A percentile compares a stretch with the other conserved stretches of the same genome.
Evolutionary conservation across 192 early-diverging fungal genomes (phyloP).

Genomic region (Gryganskiella cystojenkinii): DNA sequence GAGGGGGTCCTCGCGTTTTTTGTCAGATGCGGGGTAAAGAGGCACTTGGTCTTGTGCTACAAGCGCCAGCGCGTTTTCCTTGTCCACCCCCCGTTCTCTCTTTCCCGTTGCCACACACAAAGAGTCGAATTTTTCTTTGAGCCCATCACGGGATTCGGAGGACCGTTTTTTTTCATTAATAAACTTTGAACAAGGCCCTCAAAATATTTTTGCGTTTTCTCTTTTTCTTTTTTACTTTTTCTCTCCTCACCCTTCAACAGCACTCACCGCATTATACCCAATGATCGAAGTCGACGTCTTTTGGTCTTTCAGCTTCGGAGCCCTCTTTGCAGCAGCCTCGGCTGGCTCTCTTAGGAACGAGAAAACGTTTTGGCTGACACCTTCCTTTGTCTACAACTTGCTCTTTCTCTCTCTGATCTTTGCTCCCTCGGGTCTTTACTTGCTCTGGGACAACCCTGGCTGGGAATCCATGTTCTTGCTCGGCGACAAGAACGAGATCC

Average conservation of each 20-base stretch:
- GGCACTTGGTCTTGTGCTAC: too few species aligned
- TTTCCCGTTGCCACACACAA: too few species aligned
- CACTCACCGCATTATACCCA: not conserved
- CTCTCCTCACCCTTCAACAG: not conserved
- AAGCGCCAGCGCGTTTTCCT: too few species aligned
- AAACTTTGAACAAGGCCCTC: too few species aligned
- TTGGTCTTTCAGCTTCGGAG: constrained; percentile 49
- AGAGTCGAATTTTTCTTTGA: too few species aligned
- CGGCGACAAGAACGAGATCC: constrained; percentile 53
- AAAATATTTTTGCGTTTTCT: not conserved
- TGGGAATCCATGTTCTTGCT: constrained; percentile 54
- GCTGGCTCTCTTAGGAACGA: constrained; percentile 32
- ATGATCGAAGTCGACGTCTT: constrained; percentile 54
- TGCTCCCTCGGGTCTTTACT: constrained; percentile 49
- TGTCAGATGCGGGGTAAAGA: too few species aligned
- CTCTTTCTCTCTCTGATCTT: constrained; percentile 51
- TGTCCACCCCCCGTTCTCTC: too few species aligned
- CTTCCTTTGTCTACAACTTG: constrained; percentile 48
- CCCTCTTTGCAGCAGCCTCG: constrained; percentile 23
- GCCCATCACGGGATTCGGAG: too few species aligned
- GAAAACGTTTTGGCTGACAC: constrained; percentile 20
- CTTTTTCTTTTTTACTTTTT: not conserved
- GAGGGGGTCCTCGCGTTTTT: too few species aligned
- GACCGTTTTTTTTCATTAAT: too few species aligned
- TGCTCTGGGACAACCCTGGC: constrained; percentile 52